Conservation (phyloP, 805 yeast genomes). For the Isabelozyma gotoi region DNA sequence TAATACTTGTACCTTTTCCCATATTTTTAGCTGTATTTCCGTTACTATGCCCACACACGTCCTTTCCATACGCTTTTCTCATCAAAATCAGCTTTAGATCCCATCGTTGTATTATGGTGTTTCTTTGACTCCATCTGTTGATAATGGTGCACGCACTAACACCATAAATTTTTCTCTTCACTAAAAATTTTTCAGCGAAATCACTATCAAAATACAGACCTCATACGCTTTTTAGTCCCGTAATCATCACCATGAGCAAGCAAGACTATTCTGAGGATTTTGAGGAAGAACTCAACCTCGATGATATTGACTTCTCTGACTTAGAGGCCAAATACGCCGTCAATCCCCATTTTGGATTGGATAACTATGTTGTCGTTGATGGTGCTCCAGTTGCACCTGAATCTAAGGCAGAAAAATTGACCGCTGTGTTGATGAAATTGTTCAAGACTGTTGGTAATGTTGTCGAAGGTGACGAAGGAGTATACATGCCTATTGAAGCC, state of each 20-base stretch:
- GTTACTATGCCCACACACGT: too few species aligned
- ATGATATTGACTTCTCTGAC: constrained; percentile 77
- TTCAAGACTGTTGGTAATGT: constrained; percentile 78
- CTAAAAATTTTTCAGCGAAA: constrained; percentile 15
- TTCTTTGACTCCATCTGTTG: not conserved
- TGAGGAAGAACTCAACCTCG: constrained; percentile 39
- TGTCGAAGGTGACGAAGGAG: constrained; percentile 54
- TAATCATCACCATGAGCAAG: constrained; percentile 8
- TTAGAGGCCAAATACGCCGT: constrained; percentile 74
- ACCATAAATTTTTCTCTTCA: not conserved
- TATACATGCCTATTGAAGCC: constrained; percentile 77
- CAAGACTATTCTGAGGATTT: constrained; percentile 28
- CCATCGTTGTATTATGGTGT: too few species aligned
- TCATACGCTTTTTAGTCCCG: constrained; percentile 8
- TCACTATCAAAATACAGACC: constrained; percentile 4
- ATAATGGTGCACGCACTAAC: not conserved
- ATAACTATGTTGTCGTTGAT: constrained; percentile 80
- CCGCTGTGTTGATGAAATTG: constrained; percentile 81
- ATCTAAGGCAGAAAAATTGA: constrained; percentile 76
- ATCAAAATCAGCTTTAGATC: too few species aligned
- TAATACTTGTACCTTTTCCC: too few species aligned
- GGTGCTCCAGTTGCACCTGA: constrained; percentile 97
- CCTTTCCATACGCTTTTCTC: too few species aligned
- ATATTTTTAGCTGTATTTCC: too few species aligned
- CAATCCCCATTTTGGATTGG: constrained; percentile 57